phyloP scores from a whole-genome alignment of 1,284 basidiomycete genomes.

The Singerocomus rubriflavus region DNA sequence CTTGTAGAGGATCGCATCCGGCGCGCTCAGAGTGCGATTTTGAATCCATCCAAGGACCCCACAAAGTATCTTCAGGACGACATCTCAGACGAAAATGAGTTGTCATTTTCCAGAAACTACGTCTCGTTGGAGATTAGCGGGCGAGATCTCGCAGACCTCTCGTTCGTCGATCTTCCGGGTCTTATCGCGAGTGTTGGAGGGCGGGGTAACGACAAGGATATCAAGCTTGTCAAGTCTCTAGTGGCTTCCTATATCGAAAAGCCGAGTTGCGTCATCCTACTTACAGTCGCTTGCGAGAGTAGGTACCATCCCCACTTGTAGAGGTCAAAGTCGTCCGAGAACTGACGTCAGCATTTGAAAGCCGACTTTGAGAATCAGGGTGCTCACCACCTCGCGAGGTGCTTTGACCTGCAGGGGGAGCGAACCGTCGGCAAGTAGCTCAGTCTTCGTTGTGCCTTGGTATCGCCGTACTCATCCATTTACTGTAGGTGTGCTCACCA shows the following conservation, averaged over 20 bases:
- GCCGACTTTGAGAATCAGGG: conserved; percentile 9
- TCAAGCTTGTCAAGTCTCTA: conserved; percentile 34
- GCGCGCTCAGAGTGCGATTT: conserved; percentile 64
- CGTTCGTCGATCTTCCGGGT: conserved; percentile 44
- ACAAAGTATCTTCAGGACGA: conserved; percentile 40
- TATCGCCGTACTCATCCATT: neutral
- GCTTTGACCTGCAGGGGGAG: neutral
- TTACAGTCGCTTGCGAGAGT: conserved; percentile 72
- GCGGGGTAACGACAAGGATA: conserved; percentile 48
- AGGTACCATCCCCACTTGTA: neutral
- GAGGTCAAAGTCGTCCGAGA: no score
- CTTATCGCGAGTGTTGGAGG: conserved; percentile 37
- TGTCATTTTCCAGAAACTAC: conserved; percentile 57
- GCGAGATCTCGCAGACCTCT: conserved; percentile 61
- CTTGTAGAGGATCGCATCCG: conserved; percentile 61
- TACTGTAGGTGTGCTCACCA: conserved; percentile 3
- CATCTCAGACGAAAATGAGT: conserved; percentile 29
- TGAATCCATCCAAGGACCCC: conserved; percentile 48
- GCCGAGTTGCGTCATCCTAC: conserved; percentile 59
- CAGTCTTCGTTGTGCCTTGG: neutral
- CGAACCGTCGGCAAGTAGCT: conserved; percentile 3
- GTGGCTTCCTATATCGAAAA: conserved; percentile 57
- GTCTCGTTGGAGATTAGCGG: conserved; percentile 65
- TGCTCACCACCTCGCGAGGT: conserved; percentile 3
- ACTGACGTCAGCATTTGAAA: neutral